Base-by-base conservation (phyloP, 2,329 filamentous ascomycete species). In the Neurospora crassa region DNA sequence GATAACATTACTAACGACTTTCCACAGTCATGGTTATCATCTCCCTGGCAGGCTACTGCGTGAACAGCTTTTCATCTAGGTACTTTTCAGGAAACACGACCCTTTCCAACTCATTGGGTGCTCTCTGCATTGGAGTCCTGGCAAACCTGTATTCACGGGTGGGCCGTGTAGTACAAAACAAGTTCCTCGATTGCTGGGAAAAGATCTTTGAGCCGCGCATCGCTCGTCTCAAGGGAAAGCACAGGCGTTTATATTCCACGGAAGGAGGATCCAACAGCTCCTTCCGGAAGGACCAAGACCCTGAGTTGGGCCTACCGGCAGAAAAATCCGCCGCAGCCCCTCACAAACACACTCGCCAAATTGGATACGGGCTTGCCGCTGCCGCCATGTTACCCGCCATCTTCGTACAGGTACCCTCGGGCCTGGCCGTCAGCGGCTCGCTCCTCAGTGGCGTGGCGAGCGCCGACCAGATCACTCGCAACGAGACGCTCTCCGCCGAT, bases 371-470 rank as follows among this genome's bases (percentile, higher is more conserved):
- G 1, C 87, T 97, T 2, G 94, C 94, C 0, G 93, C 93, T 0
- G 92, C 93, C 0, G 91, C 92, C 1, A 92, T 97, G 85, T 82
- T 97, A 11, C 94, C 94, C 0, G 94, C 91, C 5, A 96, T 97
- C 74, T 96, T 96, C 74, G 87, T 90, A 1, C 88, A 89, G 74
- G 88, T 90, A 37, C 88, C 88, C 0, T 88, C 86, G 24, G 87
- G 88, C 40, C 80, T 90, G n/a, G 88, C 88, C 3, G 87, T 87
- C 0, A 84, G 84, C 40, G 88, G 88, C 0, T 88, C 87, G 16
- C 80, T 90, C 20, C 79, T 90, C 5, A 85, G 86, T 8, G 88
- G 89, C 18, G 80, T 91, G 70, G 83, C 82, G 5, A 85, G 83
- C 6, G 88, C 89, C 0, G 83, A 90, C 73, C 81, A 85, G 69